Evolutionary conservation across 805 yeast species (phyloP).

Genomic region (Lipomyces orientalis): DNA sequence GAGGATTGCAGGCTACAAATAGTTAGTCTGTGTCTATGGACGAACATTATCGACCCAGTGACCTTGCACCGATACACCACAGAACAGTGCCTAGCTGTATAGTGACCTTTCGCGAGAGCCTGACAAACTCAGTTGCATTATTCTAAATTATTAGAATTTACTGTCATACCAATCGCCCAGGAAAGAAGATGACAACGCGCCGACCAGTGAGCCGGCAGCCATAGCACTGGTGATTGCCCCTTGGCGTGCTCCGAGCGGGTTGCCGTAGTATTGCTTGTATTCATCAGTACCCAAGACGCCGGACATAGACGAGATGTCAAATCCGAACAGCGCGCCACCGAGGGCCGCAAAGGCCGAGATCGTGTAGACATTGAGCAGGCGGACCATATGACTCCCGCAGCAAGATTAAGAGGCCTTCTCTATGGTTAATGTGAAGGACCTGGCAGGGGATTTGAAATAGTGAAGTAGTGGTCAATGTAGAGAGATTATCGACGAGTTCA

Average conservation of each 20-base stretch:
- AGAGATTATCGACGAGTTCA: no score
- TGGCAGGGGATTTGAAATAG: no score
- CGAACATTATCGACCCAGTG: not conserved
- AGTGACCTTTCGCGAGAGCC: conserved; percentile 51
- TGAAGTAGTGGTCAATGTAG: no score
- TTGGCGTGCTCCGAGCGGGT: conserved; percentile 47
- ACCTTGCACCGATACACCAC: conserved; percentile 50
- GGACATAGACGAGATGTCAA: conserved; percentile 79
- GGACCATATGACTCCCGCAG: conserved; percentile 39
- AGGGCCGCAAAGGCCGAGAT: no score
- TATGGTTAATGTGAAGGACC: conserved; percentile 49
- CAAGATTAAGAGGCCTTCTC: conserved; percentile 55
- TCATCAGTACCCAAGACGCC: conserved; percentile 61
- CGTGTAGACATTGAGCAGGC: no score
- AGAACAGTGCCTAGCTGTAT: conserved; percentile 43
- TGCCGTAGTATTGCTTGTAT: conserved; percentile 59
- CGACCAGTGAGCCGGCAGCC: no score
- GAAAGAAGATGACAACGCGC: no score
- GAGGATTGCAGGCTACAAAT: conserved; percentile 52
- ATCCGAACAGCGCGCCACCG: conserved; percentile 60
- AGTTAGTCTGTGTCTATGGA: not conserved
- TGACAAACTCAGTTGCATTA: not conserved
- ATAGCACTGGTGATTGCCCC: no score
- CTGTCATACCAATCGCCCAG: no score
- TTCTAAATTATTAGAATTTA: no score